phyloP scores from a whole-genome alignment of 176 grass and related monocot genomes.

The Microstegium vimineum region DNA sequence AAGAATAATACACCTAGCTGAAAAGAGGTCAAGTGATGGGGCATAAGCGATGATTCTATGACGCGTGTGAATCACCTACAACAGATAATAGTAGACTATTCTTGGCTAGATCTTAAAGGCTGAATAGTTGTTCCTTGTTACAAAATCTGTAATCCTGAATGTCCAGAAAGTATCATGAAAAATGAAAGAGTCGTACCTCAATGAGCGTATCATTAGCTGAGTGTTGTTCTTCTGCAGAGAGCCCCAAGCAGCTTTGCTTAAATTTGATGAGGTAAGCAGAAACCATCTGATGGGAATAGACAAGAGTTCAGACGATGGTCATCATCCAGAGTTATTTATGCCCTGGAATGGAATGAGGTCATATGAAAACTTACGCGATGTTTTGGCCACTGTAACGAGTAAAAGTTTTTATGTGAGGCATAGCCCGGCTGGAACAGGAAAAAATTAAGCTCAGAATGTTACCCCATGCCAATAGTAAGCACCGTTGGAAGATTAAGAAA shows the following conservation, averaged over 20 bases:
- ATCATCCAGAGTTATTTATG: background rate
- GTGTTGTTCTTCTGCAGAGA: constrained; percentile 90
- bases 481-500: background rate
- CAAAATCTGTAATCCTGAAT: background rate
- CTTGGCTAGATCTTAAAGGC: background rate
- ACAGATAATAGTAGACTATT: background rate
- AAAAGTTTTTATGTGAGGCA: constrained; percentile 97
- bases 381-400: constrained; percentile 79
- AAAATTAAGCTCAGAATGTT: constrained; percentile 28
- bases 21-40: constrained; percentile 6
- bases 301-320: background rate
- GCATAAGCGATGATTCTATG: background rate
- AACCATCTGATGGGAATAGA: constrained; percentile 64
- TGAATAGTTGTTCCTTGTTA: background rate
- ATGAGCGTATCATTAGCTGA: constrained; percentile 95
- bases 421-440: constrained; percentile 52
- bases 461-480: constrained; percentile 4
- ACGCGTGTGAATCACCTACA: background rate
- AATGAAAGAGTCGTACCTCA: constrained; percentile 51
- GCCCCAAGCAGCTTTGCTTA: constrained; percentile 99
- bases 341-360: background rate
- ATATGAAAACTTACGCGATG: constrained; percentile 65
- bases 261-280: constrained; percentile 89
- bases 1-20: constrained; percentile 91
- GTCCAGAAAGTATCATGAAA: background rate